Conservation (phyloP, 495 filamentous ascomycete species). For the Xylona heveae region DNA sequence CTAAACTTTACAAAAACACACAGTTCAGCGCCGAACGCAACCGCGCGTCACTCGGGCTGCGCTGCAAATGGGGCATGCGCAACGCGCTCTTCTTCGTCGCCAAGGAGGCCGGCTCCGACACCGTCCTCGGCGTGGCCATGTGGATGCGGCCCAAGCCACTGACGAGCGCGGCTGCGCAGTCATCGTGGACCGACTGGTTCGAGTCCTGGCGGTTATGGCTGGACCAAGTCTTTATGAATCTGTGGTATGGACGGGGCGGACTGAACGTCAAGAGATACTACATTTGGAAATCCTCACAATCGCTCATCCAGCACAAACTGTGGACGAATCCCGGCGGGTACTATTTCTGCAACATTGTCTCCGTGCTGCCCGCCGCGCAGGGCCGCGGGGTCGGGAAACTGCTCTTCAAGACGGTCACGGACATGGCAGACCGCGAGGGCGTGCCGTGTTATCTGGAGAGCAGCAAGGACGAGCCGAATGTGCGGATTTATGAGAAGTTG, state of each 20-base stretch:
- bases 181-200: slow-evolving; percentile 31
- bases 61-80: slow-evolving; percentile 40
- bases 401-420: slow-evolving; percentile 34
- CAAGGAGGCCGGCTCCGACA: slow-evolving; percentile 20
- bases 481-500: slow-evolving; percentile 42
- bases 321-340: slow-evolving; percentile 40
- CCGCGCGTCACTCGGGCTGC: slow-evolving; percentile 36
- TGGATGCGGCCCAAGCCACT: slow-evolving; percentile 33
- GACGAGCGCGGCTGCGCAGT: slow-evolving; percentile 11
- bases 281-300: slow-evolving; percentile 41
- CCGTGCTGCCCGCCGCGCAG: slow-evolving; percentile 35
- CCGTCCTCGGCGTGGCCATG: slow-evolving; percentile 39
- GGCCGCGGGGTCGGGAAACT: slow-evolving; percentile 35
- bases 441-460: slow-evolving; percentile 44
- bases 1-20: too few relatives aligned
- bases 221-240: slow-evolving; percentile 37
- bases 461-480: slow-evolving; percentile 36
- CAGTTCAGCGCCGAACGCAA: slow-evolving; percentile 35
- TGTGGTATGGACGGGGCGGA: slow-evolving; percentile 40
- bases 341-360: slow-evolving; percentile 51
- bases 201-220: slow-evolving; percentile 37
- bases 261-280: slow-evolving; percentile 38
- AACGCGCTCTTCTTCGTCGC: slow-evolving; percentile 42
- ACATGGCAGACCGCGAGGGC: slow-evolving; percentile 34
- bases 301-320: slow-evolving; percentile 29